Evolutionary conservation across 208 protist genomes (phyloP), one percentile per base, ranked within the genome.

Genomic region (Leishmania tarentolae): DNA sequence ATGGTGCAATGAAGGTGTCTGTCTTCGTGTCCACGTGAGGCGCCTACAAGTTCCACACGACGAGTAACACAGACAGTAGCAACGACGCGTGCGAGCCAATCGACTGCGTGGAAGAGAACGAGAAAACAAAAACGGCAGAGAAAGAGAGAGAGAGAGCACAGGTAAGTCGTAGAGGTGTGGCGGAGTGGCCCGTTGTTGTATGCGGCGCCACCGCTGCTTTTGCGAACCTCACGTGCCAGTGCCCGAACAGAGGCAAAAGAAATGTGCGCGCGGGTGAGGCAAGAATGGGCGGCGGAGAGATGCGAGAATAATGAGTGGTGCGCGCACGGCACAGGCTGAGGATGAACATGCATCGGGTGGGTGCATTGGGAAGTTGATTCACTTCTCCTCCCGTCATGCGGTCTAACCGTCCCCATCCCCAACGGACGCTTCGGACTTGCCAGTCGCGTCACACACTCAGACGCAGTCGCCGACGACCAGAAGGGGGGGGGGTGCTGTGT

Each of bases 171-270:
- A 47, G 35, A 71, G 63, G n/a, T 44, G 40, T 40, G 11, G 66
- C 66, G 13, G 24, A 46, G 66, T 71, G 68, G 68, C 52, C 46
- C 68, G 42, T 31, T 52, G 31, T 53, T 11, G 40, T 40, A 19
- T 53, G 40, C n/a, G 68, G 68, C 44, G 68, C 11, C 68, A 73
- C 68, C 68, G 44, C 68, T 31, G 37, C 28, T 73, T 73, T 28
- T 73, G 37, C 52, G 13, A 31, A 44, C 11, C 65, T 31, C 65
- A 31, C n/a, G 24, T 3, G 24, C 19, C 24, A 47, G 13, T 37
- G 4, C 47, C 31, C 68, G 44, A 40, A 73, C 24, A 21, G 47
- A 7, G 68, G 21, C 7, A 40, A 73, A 13, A 3, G 44, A 37
- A 73, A 28, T 17, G 37, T 11, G 13, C 40, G 65, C 3, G 65